phyloP scores from a whole-genome alignment of 2,329 filamentous ascomycete genomes.

The Hymenoscyphus repandus region DNA sequence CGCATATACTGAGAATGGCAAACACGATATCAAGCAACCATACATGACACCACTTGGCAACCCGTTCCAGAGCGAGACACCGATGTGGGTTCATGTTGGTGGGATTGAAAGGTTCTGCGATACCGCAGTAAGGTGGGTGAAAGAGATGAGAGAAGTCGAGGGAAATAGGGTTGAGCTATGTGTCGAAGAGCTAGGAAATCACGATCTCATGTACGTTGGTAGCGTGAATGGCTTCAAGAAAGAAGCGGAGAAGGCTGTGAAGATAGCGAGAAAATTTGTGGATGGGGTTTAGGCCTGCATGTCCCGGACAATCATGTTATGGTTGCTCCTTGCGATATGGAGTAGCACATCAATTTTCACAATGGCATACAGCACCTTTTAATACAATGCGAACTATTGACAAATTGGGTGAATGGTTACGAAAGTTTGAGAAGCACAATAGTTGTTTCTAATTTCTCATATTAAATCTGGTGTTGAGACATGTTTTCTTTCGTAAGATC shows the following conservation, averaged over 20 bases:
- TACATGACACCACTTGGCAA: background rate
- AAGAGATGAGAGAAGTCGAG: slow-evolving; percentile 28
- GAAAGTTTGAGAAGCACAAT: too few species aligned
- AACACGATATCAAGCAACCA: background rate
- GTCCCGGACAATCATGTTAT: too few species aligned
- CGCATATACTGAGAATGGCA: background rate
- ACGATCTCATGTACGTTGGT: slow-evolving; percentile 42
- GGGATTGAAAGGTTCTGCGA: background rate
- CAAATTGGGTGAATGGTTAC: too few species aligned
- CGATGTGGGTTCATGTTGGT: slow-evolving; percentile 32
- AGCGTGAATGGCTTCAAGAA: slow-evolving; percentile 38
- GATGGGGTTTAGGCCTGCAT: background rate
- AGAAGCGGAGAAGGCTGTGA: slow-evolving; percentile 24
- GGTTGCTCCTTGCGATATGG: too few species aligned
- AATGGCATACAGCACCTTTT: too few species aligned
- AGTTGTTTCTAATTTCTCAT: too few species aligned
- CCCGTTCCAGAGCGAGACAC: slow-evolving; percentile 20
- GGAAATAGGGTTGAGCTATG: slow-evolving; percentile 39
- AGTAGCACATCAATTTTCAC: too few species aligned
- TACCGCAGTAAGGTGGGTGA: background rate
- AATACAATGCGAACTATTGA: too few species aligned
- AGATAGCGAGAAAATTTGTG: slow-evolving; percentile 8
- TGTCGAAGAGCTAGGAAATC: slow-evolving; percentile 36
- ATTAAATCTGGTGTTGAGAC: too few species aligned
- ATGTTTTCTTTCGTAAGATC: too few species aligned